phyloP scores from a whole-genome alignment of 2,329 filamentous ascomycete genomes.

The Monilinia fructigena region DNA sequence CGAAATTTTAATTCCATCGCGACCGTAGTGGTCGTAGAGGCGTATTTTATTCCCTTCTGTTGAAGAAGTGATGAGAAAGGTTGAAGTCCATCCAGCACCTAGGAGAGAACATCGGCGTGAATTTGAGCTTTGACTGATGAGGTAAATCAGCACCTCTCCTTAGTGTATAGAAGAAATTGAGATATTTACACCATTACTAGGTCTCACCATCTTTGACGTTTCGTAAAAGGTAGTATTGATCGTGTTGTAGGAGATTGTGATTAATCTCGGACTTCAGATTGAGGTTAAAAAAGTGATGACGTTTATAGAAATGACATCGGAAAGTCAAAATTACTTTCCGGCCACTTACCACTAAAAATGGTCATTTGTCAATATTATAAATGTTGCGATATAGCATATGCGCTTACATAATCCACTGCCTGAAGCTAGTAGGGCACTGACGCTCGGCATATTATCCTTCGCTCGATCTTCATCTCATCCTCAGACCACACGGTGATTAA shows the following conservation, averaged over 20 bases:
- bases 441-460: no score
- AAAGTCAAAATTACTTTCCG: no score
- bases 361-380: no score
- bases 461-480: no score
- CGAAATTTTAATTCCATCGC: slow-evolving; percentile 56
- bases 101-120: slow-evolving; percentile 53
- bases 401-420: no score
- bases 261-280: not conserved
- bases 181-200: not conserved
- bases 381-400: no score
- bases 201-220: slow-evolving; percentile 5
- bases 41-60: slow-evolving; percentile 48
- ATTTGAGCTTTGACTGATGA: not conserved
- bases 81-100: slow-evolving; percentile 67
- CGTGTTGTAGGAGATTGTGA: not conserved
- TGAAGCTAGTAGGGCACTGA: no score
- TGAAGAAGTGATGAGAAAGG: slow-evolving; percentile 60
- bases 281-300: not conserved
- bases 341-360: no score
- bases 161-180: not conserved
- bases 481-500: no score
- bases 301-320: no score
- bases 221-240: not conserved
- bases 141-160: slow-evolving; percentile 20
- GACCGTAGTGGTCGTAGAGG: slow-evolving; percentile 62